Conservation (phyloP, 495 filamentous ascomycete genomes). For the Poronia punctata region DNA sequence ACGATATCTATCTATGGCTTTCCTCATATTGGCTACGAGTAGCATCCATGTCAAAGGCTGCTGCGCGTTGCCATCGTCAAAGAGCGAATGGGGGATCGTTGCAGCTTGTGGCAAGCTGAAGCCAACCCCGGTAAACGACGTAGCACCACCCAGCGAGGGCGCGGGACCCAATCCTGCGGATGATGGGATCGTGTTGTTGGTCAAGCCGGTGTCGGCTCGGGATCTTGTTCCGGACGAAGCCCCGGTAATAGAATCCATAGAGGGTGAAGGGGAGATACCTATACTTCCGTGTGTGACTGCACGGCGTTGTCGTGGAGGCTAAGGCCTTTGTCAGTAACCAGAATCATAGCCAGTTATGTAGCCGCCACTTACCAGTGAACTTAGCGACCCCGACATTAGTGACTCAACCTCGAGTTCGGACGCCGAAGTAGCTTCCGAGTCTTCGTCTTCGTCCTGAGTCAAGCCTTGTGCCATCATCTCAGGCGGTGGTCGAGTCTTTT, state of each 20-base stretch:
- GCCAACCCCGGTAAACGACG: conserved; percentile 57
- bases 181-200: conserved; percentile 35
- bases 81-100: conserved; percentile 69
- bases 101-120: conserved; percentile 50
- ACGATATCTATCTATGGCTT: conserved; percentile 78
- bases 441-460: conserved; percentile 75
- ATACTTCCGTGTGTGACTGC: conserved; percentile 57
- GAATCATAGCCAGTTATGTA: background rate
- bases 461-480: conserved; percentile 86
- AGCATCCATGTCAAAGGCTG: conserved; percentile 78
- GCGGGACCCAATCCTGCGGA: conserved; percentile 30
- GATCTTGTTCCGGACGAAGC: conserved; percentile 42
- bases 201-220: conserved; percentile 37
- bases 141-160: conserved; percentile 55
- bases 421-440: conserved; percentile 67
- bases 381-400: conserved; percentile 39
- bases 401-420: conserved; percentile 72
- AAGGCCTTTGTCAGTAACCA: conserved; percentile 13
- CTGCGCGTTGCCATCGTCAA: conserved; percentile 65
- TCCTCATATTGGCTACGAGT: conserved; percentile 83
- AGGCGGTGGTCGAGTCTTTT: conserved; percentile 84
- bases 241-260: conserved; percentile 78
- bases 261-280: conserved; percentile 76
- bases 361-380: conserved; percentile 42
- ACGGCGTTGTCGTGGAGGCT: conserved; percentile 53